These are phyloP conservation scores for Neoboletus brunneissimus DNA, from an alignment of 768 basidiomycete genomes.

Conservation along the genomic window DNA sequence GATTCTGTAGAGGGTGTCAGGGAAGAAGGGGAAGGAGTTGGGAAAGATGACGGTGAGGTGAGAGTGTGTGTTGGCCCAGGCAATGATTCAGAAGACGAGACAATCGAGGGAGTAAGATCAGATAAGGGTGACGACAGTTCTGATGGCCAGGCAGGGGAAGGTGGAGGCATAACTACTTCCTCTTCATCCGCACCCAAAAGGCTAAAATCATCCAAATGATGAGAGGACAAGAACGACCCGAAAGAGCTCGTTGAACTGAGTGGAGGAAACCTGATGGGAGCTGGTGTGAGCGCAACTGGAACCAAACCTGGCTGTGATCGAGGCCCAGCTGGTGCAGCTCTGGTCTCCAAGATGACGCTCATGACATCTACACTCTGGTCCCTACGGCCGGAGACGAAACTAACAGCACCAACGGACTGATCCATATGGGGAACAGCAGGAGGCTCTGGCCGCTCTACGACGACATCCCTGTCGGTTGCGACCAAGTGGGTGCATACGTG, in stretches of 20 bases:
- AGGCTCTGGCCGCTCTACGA: conserved; percentile 13
- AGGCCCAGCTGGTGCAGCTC: conserved; percentile 26
- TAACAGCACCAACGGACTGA: conserved; percentile 45
- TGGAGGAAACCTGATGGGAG: conserved; percentile 40
- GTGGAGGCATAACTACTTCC: conserved; percentile 18
- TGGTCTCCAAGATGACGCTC: conserved; percentile 36
- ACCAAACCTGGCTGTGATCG: conserved; percentile 24
- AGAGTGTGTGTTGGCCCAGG: conserved; percentile 40
- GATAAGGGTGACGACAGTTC: conserved; percentile 27
- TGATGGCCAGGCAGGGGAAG: conserved; percentile 39
- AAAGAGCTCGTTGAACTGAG: conserved; percentile 36
- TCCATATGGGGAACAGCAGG: conserved; percentile 34
- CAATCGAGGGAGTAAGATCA: conserved; percentile 31
- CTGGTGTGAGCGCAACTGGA: conserved; percentile 42
- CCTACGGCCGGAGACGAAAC: conserved; percentile 34
- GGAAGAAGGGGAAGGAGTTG: conserved; percentile 36
- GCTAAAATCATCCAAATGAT: conserved; percentile 71
- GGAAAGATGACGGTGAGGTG: conserved; percentile 34
- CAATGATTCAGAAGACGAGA: conserved; percentile 34
- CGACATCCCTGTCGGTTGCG: conserved; percentile 16
- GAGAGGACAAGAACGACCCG: conserved; percentile 51
- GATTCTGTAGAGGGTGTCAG: conserved; percentile 33
- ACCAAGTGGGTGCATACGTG: conserved; percentile 45
- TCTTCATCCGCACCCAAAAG: conserved; percentile 39
- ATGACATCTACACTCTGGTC: conserved; percentile 49